Evolutionary conservation across 176 grass and related monocot genomes (phyloP).

Genomic region (Aegilops speltoides): DNA sequence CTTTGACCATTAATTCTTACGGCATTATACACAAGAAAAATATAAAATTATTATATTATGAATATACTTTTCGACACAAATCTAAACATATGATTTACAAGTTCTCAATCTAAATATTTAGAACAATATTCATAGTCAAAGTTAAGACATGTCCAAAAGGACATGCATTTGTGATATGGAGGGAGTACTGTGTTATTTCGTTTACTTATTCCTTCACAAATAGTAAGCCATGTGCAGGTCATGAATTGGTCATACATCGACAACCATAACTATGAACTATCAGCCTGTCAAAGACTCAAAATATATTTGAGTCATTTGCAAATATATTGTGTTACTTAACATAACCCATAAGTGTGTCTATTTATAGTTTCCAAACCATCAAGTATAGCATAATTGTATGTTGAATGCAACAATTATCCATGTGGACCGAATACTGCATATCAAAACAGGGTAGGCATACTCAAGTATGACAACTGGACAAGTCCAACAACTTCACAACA

Average conservation of each 20-base stretch:
- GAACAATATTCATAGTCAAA: background rate
- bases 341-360: background rate
- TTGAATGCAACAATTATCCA: constrained; percentile 9
- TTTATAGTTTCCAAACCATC: background rate
- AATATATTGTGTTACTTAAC: background rate
- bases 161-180: background rate
- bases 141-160: background rate
- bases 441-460: background rate
- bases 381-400: background rate
- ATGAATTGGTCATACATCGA: background rate
- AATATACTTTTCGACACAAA: background rate
- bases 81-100: background rate
- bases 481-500: background rate
- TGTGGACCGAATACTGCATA: background rate
- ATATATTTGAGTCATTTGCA: background rate
- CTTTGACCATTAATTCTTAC: background rate
- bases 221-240: background rate
- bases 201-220: constrained; percentile 6
- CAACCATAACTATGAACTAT: background rate
- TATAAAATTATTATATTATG: background rate
- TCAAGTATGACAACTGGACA: background rate
- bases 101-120: background rate
- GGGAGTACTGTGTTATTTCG: background rate
- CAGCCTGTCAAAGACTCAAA: background rate
- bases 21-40: background rate